A percentile compares a stretch with the other conserved stretches of the same genome.
Conservation (phyloP, 768 basidiomycete species). For the Tricholoma sp. region DNA sequence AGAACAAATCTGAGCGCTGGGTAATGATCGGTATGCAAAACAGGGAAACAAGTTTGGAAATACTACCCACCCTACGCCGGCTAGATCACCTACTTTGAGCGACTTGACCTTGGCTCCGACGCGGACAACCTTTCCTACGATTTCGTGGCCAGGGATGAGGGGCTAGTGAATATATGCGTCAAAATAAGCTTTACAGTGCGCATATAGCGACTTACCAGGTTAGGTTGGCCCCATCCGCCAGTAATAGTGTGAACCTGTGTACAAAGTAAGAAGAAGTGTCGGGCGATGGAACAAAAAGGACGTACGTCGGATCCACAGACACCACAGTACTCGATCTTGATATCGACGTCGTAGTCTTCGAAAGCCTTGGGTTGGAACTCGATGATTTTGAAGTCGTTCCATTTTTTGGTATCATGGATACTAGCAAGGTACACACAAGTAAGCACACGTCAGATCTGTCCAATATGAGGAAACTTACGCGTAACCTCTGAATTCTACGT, state of each 20-base stretch:
- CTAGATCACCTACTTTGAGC: slow-evolving; percentile 54
- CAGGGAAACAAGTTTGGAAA: background rate
- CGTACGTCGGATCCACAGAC: slow-evolving; percentile 51
- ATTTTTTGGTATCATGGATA: slow-evolving; percentile 29
- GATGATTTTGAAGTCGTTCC: slow-evolving; percentile 37
- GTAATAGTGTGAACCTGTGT: too few species aligned
- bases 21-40: background rate
- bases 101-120: slow-evolving; percentile 51
- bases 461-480: background rate
- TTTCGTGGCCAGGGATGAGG: slow-evolving; percentile 35
- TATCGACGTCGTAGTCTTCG: slow-evolving; percentile 51
- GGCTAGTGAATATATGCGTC: too few species aligned
- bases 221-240: slow-evolving; percentile 28
- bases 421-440: slow-evolving; percentile 9
- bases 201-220: slow-evolving; percentile 16
- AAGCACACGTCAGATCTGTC: background rate
- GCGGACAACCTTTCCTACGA: slow-evolving; percentile 45
- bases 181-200: background rate
- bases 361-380: slow-evolving; percentile 49
- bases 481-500: background rate
- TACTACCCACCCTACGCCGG: slow-evolving; percentile 34
- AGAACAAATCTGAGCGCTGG: slow-evolving; percentile 41
- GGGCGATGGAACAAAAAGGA: background rate
- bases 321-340: slow-evolving; percentile 44
- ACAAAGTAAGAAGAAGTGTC: slow-evolving; percentile 17